Evolutionary conservation across 306 rosid species (phyloP).

Genomic region (Lathyrus oleraceus): DNA sequence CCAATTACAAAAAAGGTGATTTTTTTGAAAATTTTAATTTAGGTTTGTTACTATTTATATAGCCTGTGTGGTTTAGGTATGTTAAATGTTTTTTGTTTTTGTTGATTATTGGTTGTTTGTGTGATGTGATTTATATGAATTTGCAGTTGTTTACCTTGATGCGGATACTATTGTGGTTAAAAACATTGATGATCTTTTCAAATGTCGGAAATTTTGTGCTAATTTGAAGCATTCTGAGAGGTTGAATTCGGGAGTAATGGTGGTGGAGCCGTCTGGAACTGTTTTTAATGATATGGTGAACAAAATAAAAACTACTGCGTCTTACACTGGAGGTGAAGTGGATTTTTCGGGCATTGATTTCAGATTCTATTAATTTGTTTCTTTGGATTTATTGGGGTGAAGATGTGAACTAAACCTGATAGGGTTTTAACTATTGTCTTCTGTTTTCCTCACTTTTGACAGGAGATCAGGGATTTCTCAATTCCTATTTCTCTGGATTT

Average conservation of each 20-base stretch:
- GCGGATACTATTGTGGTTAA: slow-evolving; percentile 94
- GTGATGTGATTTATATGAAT: slow-evolving; percentile 23
- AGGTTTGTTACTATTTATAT: slow-evolving; percentile 14
- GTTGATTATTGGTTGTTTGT: slow-evolving; percentile 29
- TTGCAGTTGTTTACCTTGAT: slow-evolving; percentile 95
- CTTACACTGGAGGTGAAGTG: slow-evolving; percentile 87
- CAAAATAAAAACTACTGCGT: slow-evolving; percentile 66
- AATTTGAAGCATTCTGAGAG: slow-evolving; percentile 99
- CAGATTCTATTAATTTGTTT: slow-evolving; percentile 3
- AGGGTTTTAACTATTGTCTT: slow-evolving; percentile 10
- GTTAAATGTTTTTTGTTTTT: background rate
- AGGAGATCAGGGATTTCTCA: slow-evolving; percentile 99
- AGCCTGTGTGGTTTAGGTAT: background rate
- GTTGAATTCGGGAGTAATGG: slow-evolving; percentile 98
- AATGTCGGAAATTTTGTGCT: slow-evolving; percentile 91
- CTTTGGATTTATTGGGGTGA: background rate
- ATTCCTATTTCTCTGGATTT: slow-evolving; percentile 85
- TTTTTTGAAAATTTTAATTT: background rate
- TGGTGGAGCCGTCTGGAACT: slow-evolving; percentile 81
- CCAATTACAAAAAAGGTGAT: slow-evolving; percentile 83
- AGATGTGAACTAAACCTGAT: slow-evolving; percentile 7
- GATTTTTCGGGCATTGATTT: background rate
- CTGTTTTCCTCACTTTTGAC: slow-evolving; percentile 35
- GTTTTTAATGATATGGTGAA: slow-evolving; percentile 89
- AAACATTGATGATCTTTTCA: slow-evolving; percentile 87